Percentiles rank a stretch among this genome's conserved stretches.
Conservation (phyloP, 345 rosid species). For the Brassica carinata region DNA sequence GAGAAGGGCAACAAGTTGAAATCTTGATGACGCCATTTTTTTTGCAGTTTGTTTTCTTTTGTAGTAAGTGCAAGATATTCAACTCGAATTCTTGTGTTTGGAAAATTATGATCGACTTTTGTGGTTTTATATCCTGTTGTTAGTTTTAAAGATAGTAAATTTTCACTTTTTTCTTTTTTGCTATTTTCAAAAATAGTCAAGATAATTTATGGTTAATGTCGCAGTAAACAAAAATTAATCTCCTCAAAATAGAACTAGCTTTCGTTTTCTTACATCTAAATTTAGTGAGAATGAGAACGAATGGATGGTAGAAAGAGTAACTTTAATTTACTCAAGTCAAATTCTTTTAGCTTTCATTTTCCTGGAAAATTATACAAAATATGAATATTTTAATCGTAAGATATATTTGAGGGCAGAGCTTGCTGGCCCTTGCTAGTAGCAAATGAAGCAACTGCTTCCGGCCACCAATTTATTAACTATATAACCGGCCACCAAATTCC, state of each 20-base stretch:
- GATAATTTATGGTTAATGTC: slow-evolving; percentile 8
- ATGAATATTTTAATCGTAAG: not conserved
- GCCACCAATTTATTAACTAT: too few relatives aligned
- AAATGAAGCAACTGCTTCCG: too few relatives aligned
- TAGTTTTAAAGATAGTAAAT: slow-evolving; percentile 6
- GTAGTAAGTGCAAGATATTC: slow-evolving; percentile 17
- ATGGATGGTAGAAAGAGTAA: slow-evolving; percentile 12
- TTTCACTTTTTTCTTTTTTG: not conserved
- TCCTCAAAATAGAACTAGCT: slow-evolving; percentile 12
- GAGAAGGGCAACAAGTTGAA: slow-evolving; percentile 35
- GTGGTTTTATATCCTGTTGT: not conserved
- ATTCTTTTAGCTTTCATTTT: not conserved
- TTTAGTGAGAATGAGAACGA: slow-evolving; percentile 1
- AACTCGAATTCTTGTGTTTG: slow-evolving; percentile 18
- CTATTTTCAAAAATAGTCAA: not conserved
- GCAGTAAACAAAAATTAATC: not conserved
- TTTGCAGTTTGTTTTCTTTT: not conserved
- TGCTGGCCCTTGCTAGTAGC: too few relatives aligned
- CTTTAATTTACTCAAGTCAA: slow-evolving; percentile 6
- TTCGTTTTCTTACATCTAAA: slow-evolving; percentile 8
- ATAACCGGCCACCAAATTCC: too few relatives aligned
- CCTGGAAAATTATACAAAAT: not conserved
- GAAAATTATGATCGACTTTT: not conserved
- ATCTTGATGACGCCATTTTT: slow-evolving; percentile 35
- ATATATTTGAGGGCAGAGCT: not conserved